Conservation (phyloP, 441 rosid genomes). For the Populus trichocarpa region DNA sequence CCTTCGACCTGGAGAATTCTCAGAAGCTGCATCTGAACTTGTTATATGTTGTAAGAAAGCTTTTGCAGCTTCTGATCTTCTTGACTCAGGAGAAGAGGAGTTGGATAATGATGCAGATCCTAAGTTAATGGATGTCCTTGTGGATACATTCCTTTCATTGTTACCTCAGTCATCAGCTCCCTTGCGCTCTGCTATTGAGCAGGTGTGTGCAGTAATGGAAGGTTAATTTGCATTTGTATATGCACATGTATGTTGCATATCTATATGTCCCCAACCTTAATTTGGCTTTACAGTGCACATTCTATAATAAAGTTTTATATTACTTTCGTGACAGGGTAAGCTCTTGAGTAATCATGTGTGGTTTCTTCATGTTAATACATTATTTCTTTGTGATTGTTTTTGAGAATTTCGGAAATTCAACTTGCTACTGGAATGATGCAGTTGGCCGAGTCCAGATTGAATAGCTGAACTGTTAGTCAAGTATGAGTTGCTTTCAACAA, state of each 20-base stretch:
- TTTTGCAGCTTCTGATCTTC: constrained; percentile 52
- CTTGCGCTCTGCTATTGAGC: constrained; percentile 82
- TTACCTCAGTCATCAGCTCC: constrained; percentile 91
- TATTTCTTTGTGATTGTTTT: neutral
- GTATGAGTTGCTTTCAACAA: neutral
- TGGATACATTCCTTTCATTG: constrained; percentile 82
- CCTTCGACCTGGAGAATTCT: constrained; percentile 80
- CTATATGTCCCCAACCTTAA: neutral
- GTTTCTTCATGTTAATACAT: neutral
- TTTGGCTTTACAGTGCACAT: neutral
- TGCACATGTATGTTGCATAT: neutral
- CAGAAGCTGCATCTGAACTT: constrained; percentile 70
- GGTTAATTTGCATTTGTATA: neutral
- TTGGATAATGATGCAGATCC: constrained; percentile 50
- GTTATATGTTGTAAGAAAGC: constrained; percentile 83
- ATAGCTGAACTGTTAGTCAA: neutral
- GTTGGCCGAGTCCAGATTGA: neutral
- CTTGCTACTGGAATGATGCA: neutral
- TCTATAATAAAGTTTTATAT: neutral
- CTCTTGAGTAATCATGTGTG: neutral
- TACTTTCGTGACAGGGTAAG: neutral
- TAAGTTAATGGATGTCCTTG: constrained; percentile 82
- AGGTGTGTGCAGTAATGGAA: constrained; percentile 40
- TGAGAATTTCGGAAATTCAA: neutral
- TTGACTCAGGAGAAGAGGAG: constrained; percentile 63